Conservation (phyloP, 106 monocot species). For the Allium cepa region DNA sequence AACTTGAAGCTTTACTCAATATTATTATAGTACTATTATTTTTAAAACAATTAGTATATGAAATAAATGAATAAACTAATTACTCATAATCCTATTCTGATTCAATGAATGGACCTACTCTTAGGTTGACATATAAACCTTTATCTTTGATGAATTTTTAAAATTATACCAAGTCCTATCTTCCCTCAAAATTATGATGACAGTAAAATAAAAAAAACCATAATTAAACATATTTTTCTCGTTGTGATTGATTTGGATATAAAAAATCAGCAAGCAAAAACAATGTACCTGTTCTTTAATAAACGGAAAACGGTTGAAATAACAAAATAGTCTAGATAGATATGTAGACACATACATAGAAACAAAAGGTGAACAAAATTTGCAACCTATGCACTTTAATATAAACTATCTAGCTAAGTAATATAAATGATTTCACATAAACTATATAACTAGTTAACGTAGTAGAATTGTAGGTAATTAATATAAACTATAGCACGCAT, state of each 20-base stretch:
- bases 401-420: too few relatives aligned
- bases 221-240: not conserved
- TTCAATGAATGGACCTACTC: constrained; percentile 89
- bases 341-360: too few relatives aligned
- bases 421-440: too few relatives aligned
- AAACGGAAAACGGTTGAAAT: too few relatives aligned
- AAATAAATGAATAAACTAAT: not conserved
- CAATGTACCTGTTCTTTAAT: constrained; percentile 46
- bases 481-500: too few relatives aligned
- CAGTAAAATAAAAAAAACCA: not conserved
- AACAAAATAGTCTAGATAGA: too few relatives aligned
- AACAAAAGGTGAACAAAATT: too few relatives aligned
- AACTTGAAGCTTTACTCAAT: not conserved
- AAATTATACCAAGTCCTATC: constrained; percentile 72
- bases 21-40: too few relatives aligned
- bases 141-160: constrained; percentile 57
- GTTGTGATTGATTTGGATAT: not conserved
- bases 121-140: constrained; percentile 71
- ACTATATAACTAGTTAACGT: too few relatives aligned
- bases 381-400: too few relatives aligned
- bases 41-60: too few relatives aligned
- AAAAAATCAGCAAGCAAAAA: not conserved
- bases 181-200: constrained; percentile 75
- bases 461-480: too few relatives aligned
- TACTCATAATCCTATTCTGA: constrained; percentile 95